Conservation (phyloP, 495 filamentous ascomycete species). For the Aspergillus sclerotiicarbonarius region DNA sequence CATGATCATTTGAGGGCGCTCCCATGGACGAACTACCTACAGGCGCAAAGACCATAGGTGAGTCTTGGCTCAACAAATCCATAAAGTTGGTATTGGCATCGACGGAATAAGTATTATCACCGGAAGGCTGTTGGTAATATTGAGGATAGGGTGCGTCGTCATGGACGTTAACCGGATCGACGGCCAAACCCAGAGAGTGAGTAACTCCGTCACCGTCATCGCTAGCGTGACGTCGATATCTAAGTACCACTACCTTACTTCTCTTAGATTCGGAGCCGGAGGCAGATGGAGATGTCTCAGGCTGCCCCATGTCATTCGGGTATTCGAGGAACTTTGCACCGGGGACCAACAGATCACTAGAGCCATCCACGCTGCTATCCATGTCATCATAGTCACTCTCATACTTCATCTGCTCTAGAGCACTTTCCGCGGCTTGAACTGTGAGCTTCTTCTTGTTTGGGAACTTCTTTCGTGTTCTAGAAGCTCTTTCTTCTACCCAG, state of each 20-base stretch:
- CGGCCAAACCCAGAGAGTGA: neutral
- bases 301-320: conserved; percentile 9
- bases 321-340: conserved; percentile 20
- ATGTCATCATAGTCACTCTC: conserved; percentile 7
- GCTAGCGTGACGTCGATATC: neutral
- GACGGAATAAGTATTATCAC: neutral
- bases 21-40: neutral
- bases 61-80: neutral
- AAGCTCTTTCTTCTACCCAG: conserved; percentile 10
- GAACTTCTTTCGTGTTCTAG: conserved; percentile 7
- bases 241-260: conserved; percentile 11
- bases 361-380: neutral
- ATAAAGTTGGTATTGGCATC: neutral
- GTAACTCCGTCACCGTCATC: neutral
- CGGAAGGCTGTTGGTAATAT: neutral
- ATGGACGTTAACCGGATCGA: neutral
- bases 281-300: neutral
- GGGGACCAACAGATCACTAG: conserved; percentile 14
- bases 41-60: neutral
- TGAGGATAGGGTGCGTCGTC: neutral
- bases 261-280: neutral
- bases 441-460: neutral
- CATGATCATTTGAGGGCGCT: neutral
- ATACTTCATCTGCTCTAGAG: neutral
- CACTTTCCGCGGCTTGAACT: neutral